Conservation (phyloP, 164 flowering plant genomes). For the Pachysandra terminalis region DNA sequence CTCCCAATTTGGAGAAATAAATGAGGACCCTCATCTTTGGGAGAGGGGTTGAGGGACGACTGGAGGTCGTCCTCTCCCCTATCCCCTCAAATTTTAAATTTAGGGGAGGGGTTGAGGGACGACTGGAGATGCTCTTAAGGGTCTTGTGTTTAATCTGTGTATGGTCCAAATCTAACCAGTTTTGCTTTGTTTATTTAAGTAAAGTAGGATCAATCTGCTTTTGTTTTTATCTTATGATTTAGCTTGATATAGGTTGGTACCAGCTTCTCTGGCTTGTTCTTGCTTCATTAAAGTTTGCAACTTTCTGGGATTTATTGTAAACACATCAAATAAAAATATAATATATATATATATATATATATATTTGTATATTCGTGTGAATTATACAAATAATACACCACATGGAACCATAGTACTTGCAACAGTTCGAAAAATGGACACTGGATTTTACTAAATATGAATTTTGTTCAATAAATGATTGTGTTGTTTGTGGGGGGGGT, state of each 20-base stretch:
- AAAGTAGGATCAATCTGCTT: neutral
- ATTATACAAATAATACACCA: neutral
- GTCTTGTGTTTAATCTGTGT: neutral
- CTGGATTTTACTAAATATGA: too few species aligned
- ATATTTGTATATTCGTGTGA: neutral
- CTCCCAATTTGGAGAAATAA: too few species aligned
- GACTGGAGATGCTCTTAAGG: too few species aligned
- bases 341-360: too few species aligned
- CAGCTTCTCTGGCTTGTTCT: neutral
- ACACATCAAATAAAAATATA: too few species aligned
- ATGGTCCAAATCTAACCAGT: neutral
- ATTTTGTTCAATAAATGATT: too few species aligned
- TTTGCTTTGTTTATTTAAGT: neutral
- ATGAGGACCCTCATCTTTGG: too few species aligned
- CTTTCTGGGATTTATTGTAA: neutral
- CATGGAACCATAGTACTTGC: neutral
- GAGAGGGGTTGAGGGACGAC: too few species aligned
- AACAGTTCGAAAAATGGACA: too few species aligned
- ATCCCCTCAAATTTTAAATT: too few species aligned
- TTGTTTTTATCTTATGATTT: neutral
- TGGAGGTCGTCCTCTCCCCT: too few species aligned
- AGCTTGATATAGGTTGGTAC: neutral
- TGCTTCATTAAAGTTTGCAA: neutral
- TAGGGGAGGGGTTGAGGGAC: too few species aligned
- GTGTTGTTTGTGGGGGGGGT: neutral